Evolutionary conservation across 2,329 filamentous ascomycete genomes (phyloP).

Genomic region (Rhynchosporium secalis): DNA sequence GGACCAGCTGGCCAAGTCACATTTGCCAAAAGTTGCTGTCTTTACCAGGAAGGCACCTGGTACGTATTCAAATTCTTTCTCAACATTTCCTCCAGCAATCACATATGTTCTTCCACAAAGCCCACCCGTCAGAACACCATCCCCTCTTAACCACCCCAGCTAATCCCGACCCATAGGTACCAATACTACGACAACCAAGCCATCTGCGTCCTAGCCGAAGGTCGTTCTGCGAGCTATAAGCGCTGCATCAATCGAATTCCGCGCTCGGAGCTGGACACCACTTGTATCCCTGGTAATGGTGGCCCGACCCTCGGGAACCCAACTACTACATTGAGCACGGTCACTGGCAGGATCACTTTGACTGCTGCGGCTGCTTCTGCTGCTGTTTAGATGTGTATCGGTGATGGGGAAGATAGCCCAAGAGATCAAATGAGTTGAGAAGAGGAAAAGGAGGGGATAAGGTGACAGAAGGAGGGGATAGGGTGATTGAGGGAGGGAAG

Average conservation of each 20-base stretch:
- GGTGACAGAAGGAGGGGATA: not conserved
- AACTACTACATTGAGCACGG: conserved; percentile 8
- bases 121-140: not conserved
- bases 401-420: not conserved
- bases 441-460: not conserved
- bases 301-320: conserved; percentile 14
- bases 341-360: conserved; percentile 12
- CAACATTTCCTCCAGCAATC: not conserved
- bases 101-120: not conserved
- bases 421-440: not conserved
- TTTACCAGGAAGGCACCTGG: conserved; percentile 27
- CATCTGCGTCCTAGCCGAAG: conserved; percentile 19
- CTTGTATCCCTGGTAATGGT: conserved; percentile 31
- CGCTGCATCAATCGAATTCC: conserved; percentile 20
- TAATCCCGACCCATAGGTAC: conserved; percentile 16
- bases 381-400: not conserved
- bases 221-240: conserved; percentile 15
- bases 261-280: conserved; percentile 24
- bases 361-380: conserved; percentile 4
- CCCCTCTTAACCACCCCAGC: not conserved
- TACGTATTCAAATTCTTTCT: not conserved
- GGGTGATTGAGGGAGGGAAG: not conserved
- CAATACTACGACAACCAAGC: conserved; percentile 32
- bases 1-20: conserved; percentile 28
- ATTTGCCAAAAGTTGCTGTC: conserved; percentile 27